phyloP scores from a whole-genome alignment of 2,329 filamentous ascomycete species.

The Leptographium wingfieldii region DNA sequence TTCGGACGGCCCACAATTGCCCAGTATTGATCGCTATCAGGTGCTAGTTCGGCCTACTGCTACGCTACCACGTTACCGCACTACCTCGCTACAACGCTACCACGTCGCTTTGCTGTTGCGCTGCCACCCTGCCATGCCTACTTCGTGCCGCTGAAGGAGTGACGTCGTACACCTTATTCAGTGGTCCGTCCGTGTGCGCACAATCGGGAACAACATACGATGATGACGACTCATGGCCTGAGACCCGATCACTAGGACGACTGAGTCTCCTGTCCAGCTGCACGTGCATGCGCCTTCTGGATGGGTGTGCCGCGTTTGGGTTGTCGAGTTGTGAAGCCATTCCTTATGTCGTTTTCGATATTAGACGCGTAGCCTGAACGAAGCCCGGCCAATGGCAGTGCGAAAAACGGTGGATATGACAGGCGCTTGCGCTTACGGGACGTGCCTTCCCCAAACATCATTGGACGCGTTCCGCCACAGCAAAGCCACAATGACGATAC shows the following conservation, averaged over 20 bases:
- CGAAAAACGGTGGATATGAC: background rate
- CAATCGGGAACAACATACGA: background rate
- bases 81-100: background rate
- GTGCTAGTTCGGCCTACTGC: background rate
- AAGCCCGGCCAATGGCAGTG: background rate
- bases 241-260: background rate
- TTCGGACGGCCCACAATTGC: background rate
- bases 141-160: background rate
- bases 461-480: background rate
- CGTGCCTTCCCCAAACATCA: background rate
- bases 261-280: background rate
- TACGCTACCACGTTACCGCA: background rate
- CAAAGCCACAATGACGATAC: background rate
- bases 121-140: background rate
- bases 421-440: background rate
- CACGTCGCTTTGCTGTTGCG: background rate
- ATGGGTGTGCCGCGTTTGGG: too few species aligned
- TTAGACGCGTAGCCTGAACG: background rate
- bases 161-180: background rate
- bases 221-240: background rate
- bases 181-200: background rate
- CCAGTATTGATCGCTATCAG: background rate
- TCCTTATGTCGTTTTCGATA: background rate
- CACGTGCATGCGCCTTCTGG: background rate
- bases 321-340: background rate